A percentile compares a stretch with the other conserved stretches of the same genome.
Evolutionary conservation across 2,329 filamentous ascomycete genomes (phyloP).

Genomic region (Neonectria magnoliae): DNA sequence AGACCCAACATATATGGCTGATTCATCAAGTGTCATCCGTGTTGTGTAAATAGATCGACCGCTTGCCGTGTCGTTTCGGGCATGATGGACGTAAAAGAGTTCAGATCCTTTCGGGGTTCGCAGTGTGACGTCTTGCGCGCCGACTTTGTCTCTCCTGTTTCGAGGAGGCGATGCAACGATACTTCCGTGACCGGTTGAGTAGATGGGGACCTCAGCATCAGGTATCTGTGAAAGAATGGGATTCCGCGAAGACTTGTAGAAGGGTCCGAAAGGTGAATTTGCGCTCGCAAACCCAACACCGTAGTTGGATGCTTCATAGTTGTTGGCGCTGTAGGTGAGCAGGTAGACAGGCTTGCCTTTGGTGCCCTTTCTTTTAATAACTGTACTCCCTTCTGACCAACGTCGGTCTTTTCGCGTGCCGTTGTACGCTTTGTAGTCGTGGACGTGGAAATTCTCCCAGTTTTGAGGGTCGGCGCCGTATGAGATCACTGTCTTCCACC

Average conservation of each 20-base stretch:
- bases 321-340: constrained; percentile 44
- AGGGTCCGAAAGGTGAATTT: constrained; percentile 46
- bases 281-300: constrained; percentile 49
- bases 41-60: constrained; percentile 47
- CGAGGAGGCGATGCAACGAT: constrained; percentile 46
- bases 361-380: constrained; percentile 37
- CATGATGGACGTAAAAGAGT: constrained; percentile 50
- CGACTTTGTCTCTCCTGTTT: constrained; percentile 27
- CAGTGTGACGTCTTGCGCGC: constrained; percentile 47
- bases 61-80: constrained; percentile 42
- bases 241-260: constrained; percentile 45
- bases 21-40: constrained; percentile 43
- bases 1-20: constrained; percentile 38
- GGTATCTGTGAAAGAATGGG: constrained; percentile 46
- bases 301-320: constrained; percentile 50
- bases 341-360: constrained; percentile 43
- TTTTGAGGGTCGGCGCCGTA: constrained; percentile 48
- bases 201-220: constrained; percentile 43
- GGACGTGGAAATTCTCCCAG: constrained; percentile 50
- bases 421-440: constrained; percentile 47
- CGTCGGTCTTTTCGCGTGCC: constrained; percentile 49
- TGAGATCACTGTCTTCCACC: constrained; percentile 50
- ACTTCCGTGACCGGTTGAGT: constrained; percentile 49
- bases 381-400: constrained; percentile 50
- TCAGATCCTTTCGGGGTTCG: constrained; percentile 43